Conservation (phyloP, 2,329 filamentous ascomycete species). For the Malbranchea zuffiana region DNA sequence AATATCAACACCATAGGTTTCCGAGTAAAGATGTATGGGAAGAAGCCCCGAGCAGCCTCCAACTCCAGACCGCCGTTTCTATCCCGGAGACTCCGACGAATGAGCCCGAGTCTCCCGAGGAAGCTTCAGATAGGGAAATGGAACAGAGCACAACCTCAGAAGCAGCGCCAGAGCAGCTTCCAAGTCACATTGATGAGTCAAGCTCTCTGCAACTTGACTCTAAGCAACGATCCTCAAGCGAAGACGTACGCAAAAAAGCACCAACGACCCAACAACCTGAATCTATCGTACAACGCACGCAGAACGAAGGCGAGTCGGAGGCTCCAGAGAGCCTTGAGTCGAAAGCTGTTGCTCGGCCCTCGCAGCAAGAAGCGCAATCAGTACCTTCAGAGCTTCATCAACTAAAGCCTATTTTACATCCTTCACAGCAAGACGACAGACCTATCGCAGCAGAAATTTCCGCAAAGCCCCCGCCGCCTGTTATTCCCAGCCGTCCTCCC, state of each 20-base stretch:
- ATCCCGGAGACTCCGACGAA: slow-evolving; percentile 56
- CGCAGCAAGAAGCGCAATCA: too few relatives aligned
- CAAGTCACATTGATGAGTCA: too few relatives aligned
- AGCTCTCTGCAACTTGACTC: slow-evolving; percentile 26
- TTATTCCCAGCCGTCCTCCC: slow-evolving; percentile 23
- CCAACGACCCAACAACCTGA: slow-evolving; percentile 73
- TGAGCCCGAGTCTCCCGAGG: slow-evolving; percentile 32
- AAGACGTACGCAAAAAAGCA: slow-evolving; percentile 88
- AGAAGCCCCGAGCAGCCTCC: slow-evolving; percentile 76
- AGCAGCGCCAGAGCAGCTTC: too few relatives aligned
- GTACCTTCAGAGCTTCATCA: too few relatives aligned
- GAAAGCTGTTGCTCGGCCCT: not conserved
- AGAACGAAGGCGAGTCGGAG: too few relatives aligned
- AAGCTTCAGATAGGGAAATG: slow-evolving; percentile 40
- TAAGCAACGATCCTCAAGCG: slow-evolving; percentile 72
- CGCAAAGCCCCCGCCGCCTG: slow-evolving; percentile 25
- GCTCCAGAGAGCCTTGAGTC: slow-evolving; percentile 30
- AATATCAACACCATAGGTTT: slow-evolving; percentile 56
- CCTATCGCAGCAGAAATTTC: slow-evolving; percentile 14
- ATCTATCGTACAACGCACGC: slow-evolving; percentile 57
- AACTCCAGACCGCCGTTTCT: slow-evolving; percentile 67
- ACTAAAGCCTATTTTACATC: too few relatives aligned
- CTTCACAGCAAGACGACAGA: slow-evolving; percentile 25
- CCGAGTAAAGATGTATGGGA: slow-evolving; percentile 97
- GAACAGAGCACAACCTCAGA: slow-evolving; percentile 29